A percentile compares a stretch with the other conserved stretches of the same genome.
Conservation (phyloP, 257 asterid genomes). For the Primulina huaijiensis region DNA sequence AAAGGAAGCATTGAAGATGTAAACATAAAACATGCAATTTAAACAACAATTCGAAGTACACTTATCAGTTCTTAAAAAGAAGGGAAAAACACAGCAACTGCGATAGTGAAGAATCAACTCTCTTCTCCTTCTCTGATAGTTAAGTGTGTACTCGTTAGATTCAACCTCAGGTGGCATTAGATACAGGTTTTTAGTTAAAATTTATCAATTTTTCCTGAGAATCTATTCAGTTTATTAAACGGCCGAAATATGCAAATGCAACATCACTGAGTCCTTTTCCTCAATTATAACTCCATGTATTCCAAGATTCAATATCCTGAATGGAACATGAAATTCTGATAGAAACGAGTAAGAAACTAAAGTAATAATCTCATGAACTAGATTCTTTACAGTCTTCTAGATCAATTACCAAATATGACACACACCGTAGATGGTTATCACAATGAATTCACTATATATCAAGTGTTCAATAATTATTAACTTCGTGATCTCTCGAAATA, state of each 20-base stretch:
- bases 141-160: not conserved
- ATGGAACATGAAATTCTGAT: not conserved
- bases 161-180: slow-evolving; percentile 9
- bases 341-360: not conserved
- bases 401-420: slow-evolving; percentile 6
- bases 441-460: not conserved
- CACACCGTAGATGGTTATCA: not conserved
- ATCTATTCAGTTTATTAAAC: not conserved
- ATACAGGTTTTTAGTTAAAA: slow-evolving; percentile 4
- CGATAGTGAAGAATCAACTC: not conserved
- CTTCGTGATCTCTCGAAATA: slow-evolving; percentile 1
- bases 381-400: not conserved
- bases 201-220: not conserved
- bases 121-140: not conserved
- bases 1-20: not conserved
- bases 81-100: not conserved
- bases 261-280: not conserved
- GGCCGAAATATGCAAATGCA: not conserved
- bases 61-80: not conserved
- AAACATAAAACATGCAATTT: too few relatives aligned
- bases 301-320: slow-evolving; percentile 4
- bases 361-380: not conserved
- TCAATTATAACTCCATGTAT: not conserved
- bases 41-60: too few relatives aligned
- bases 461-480: not conserved